These are phyloP conservation scores for Geranium rotundifolium DNA, from an alignment of 345 rosid species.

Conservation along the genomic window DNA sequence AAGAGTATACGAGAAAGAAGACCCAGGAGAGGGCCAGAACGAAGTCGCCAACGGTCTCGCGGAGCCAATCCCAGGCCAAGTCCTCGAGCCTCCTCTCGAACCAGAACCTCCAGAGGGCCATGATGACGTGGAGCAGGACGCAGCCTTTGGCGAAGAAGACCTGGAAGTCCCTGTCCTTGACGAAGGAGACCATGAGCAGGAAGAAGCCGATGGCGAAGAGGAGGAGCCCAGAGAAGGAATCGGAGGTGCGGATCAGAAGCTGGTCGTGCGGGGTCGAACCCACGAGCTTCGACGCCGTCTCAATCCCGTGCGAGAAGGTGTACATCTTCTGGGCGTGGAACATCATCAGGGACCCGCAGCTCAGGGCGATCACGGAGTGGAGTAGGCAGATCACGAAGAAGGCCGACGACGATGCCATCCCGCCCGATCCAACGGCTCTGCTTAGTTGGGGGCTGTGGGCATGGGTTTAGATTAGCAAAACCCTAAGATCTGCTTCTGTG, in stretches of 20 bases:
- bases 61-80: constrained; percentile 49
- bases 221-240: constrained; percentile 62
- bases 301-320: constrained; percentile 50
- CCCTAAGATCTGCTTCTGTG: background rate
- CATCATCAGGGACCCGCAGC: constrained; percentile 65
- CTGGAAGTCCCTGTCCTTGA: constrained; percentile 46
- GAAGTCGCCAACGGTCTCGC: constrained; percentile 47
- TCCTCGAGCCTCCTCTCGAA: constrained; percentile 52
- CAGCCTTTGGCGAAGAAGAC: constrained; percentile 63
- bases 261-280: constrained; percentile 65
- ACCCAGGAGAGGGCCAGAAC: constrained; percentile 58
- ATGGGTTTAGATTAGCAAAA: background rate
- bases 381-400: constrained; percentile 51
- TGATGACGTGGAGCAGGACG: constrained; percentile 29
- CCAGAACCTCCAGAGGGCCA: constrained; percentile 52
- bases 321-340: constrained; percentile 45
- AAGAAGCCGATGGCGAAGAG: constrained; percentile 49
- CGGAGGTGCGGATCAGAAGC: constrained; percentile 57
- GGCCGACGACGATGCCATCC: constrained; percentile 32
- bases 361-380: constrained; percentile 50
- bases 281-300: constrained; percentile 34
- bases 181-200: constrained; percentile 58
- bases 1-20: constrained; percentile 51
- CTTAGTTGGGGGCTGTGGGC: background rate
- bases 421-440: background rate